Evolutionary conservation across 2,329 filamentous ascomycete species (phyloP).

Genomic region (Graphilbum sp.): DNA sequence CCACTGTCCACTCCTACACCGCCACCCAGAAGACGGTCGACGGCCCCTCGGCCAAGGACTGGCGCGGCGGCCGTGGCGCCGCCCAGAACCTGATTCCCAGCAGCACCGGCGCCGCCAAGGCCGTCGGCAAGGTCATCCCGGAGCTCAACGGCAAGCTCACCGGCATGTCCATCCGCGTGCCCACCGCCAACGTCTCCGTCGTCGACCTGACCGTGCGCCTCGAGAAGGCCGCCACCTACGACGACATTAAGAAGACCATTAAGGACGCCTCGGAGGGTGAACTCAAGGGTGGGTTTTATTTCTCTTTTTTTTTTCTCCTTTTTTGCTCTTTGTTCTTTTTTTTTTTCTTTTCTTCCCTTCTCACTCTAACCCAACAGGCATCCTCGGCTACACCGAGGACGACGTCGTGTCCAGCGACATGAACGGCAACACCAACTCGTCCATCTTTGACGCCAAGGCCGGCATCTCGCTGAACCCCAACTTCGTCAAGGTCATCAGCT

Average conservation of each 20-base stretch:
- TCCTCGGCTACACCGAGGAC: constrained; percentile 92
- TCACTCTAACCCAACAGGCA: constrained; percentile 32
- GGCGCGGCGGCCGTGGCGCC: constrained; percentile 96
- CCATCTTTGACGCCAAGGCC: constrained; percentile 98
- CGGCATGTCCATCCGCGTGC: constrained; percentile 98
- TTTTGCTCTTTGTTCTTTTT: neutral
- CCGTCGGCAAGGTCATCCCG: constrained; percentile 99
- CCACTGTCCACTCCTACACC: constrained; percentile 98
- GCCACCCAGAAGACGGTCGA: constrained; percentile 99
- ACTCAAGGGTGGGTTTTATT: constrained; percentile 58
- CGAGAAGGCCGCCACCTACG: constrained; percentile 77
- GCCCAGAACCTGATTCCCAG: constrained; percentile 99
- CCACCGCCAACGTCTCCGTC: constrained; percentile 96
- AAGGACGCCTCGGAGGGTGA: constrained; percentile 72
- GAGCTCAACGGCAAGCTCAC: constrained; percentile 98
- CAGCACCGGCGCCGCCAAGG: constrained; percentile 99
- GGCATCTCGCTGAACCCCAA: constrained; percentile 97
- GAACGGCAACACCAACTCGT: constrained; percentile 83
- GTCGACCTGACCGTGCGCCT: constrained; percentile 91
- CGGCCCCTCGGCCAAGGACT: constrained; percentile 95
- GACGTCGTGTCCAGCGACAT: constrained; percentile 88
- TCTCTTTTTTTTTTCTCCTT: neutral
- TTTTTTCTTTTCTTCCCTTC: neutral
- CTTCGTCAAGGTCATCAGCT: constrained; percentile 96
- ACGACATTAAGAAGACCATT: constrained; percentile 83